These are phyloP conservation scores for Zalaria sp. DNA, from an alignment of 2,329 filamentous ascomycete genomes.

Conservation along the genomic window DNA sequence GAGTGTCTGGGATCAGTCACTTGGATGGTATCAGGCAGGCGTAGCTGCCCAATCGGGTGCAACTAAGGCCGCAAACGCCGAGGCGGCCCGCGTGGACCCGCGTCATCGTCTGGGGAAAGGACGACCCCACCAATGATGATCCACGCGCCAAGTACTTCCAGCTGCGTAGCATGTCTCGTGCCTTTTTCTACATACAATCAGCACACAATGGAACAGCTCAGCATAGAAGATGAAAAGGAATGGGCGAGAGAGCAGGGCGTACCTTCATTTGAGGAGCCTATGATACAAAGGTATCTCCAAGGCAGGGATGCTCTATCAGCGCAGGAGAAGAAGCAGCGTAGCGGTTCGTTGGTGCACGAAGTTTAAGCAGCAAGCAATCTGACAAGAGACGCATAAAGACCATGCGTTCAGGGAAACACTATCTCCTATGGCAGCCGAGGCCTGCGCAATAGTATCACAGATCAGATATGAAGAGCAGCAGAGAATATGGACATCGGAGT, in stretches of 20 bases:
- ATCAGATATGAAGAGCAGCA: conserved; percentile 67
- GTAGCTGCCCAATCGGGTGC: too few relatives aligned
- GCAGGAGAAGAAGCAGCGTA: conserved; percentile 70
- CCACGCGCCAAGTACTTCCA: too few relatives aligned
- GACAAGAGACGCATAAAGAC: conserved; percentile 30
- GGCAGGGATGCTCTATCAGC: conserved; percentile 63
- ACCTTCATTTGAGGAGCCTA: conserved; percentile 46
- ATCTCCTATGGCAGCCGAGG: conserved; percentile 63
- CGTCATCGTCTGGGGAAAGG: too few relatives aligned
- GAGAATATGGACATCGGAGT: conserved; percentile 60
- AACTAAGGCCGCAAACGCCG: too few relatives aligned
- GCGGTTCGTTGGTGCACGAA: conserved; percentile 41
- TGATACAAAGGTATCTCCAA: conserved; percentile 68
- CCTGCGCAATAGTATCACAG: conserved; percentile 63
- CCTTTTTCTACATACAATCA: too few relatives aligned
- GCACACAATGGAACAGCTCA: neutral
- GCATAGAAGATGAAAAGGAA: conserved; percentile 16
- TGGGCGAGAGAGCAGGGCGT: conserved; percentile 28
- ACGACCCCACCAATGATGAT: too few relatives aligned
- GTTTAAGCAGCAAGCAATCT: neutral
- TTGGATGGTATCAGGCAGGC: too few relatives aligned
- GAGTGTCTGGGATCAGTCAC: too few relatives aligned
- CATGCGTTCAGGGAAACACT: conserved; percentile 58
- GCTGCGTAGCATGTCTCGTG: too few relatives aligned
- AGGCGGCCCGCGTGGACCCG: too few relatives aligned